Base-by-base conservation (phyloP, 2,329 filamentous ascomycete genomes). In the Thielaviopsis euricoi region DNA sequence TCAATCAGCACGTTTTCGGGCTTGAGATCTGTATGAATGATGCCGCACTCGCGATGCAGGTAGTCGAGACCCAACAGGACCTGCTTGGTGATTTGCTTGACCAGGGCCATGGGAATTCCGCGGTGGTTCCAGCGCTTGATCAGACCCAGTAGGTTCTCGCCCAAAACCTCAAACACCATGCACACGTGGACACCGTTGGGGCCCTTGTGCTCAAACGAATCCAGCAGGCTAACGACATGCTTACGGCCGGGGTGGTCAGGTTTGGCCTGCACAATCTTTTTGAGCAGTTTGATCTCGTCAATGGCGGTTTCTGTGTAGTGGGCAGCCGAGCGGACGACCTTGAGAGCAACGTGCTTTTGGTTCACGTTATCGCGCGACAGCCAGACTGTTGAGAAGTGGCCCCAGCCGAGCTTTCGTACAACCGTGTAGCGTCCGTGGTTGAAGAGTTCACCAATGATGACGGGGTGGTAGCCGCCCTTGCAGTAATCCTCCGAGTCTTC, bases 401-500 rank as follows among this genome's bases (percentile, higher is more conserved):
- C 93, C 91, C 91, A 97, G 64, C 91, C 91, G 56, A 97, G 79
- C 76, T 97, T 97, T 73, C 90, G 86, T 70, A 97, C 87, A 60
- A 97, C 84, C 17, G 90, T 93, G 73, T 98, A 98, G 74, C 88
- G 91, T 65, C 89, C 90, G 70, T 97, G 89, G 71, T 97, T 97
- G 80, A 96, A 97, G 67, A 89, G 86, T 74, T 98, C 93, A 66
- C 93, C 93, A 61, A 97, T 86, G 66, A 83, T 80, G 54, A 98
- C 93, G 2, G 93, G 93, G 69, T 98, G 93, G 71, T 97, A 98
- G 61, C 93, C 93, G 67, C 93, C 93, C 74, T 97, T 97, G 80
- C 91, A 96, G 76, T 98, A 98, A 72, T 98, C 93, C 73, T 97
- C 91, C 53, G 89, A 95, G 72, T 98, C 93, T 73, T 98, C 93